Percentiles rank a stretch among this genome's conserved stretches.
Evolutionary conservation across 2,329 filamentous ascomycete genomes (phyloP).

Genomic region (Didymella segeticola): DNA sequence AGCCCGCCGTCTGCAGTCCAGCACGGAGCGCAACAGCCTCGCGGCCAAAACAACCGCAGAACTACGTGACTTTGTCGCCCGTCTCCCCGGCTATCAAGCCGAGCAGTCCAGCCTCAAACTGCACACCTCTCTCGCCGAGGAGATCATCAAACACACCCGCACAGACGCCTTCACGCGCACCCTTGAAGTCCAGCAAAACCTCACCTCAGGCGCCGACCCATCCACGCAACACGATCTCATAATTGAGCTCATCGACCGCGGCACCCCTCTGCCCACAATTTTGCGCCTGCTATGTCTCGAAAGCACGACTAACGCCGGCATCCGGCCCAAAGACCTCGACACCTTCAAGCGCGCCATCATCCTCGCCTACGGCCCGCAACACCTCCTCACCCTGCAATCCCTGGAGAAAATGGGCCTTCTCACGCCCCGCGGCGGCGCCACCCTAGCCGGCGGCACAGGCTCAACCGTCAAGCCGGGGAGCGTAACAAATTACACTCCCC

Average conservation of each 20-base stretch:
- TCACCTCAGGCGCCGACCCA: slow-evolving; percentile 88
- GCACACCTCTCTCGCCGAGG: slow-evolving; percentile 90
- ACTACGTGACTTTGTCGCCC: slow-evolving; percentile 92
- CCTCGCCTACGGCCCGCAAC: slow-evolving; percentile 94
- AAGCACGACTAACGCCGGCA: slow-evolving; percentile 85
- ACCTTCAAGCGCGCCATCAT: slow-evolving; percentile 86
- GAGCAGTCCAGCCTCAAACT: slow-evolving; percentile 93
- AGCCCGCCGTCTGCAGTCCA: slow-evolving; percentile 81
- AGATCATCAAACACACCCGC: slow-evolving; percentile 91
- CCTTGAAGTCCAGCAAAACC: slow-evolving; percentile 93
- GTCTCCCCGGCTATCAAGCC: slow-evolving; percentile 87
- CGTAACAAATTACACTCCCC: slow-evolving; percentile 84
- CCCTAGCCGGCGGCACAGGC: slow-evolving; percentile 55
- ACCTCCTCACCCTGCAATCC: slow-evolving; percentile 85
- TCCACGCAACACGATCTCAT: slow-evolving; percentile 88
- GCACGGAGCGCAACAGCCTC: slow-evolving; percentile 84
- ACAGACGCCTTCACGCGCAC: slow-evolving; percentile 87
- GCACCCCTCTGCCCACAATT: slow-evolving; percentile 79
- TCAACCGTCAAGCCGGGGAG: slow-evolving; percentile 43
- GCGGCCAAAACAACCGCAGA: slow-evolving; percentile 87
- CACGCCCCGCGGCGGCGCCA: slow-evolving; percentile 60
- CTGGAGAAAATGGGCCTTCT: slow-evolving; percentile 91
- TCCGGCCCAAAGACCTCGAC: slow-evolving; percentile 88
- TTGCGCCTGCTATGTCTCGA: slow-evolving; percentile 88
- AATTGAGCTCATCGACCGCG: slow-evolving; percentile 91